These are phyloP conservation scores for Naematelia encephala DNA, from an alignment of 768 basidiomycete species.

Conservation along the genomic window DNA sequence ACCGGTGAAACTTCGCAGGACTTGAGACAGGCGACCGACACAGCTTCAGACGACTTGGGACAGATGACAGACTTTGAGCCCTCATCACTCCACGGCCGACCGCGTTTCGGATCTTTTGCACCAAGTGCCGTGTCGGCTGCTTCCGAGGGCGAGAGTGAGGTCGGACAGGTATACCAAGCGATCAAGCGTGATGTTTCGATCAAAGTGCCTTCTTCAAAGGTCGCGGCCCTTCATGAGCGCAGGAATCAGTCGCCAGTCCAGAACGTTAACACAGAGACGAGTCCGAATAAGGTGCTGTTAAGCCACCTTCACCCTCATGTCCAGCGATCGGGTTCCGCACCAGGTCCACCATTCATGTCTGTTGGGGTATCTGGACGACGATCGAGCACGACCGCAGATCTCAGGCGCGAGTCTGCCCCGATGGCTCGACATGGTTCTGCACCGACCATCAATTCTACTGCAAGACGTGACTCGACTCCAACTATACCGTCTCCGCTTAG, in stretches of 20 bases:
- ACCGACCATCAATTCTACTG: conserved; percentile 1
- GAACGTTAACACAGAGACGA: neutral
- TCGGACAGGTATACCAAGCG: conserved; percentile 36
- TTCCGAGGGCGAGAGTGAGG: conserved; percentile 37
- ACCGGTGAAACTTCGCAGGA: neutral
- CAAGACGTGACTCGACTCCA: conserved; percentile 9
- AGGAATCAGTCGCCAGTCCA: neutral
- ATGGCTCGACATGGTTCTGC: neutral
- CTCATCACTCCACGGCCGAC: neutral
- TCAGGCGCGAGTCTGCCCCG: neutral
- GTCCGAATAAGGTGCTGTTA: neutral
- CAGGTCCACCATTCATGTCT: neutral
- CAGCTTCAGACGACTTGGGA: neutral
- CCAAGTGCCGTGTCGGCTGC: conserved; percentile 16
- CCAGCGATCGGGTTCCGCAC: neutral
- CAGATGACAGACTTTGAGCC: neutral
- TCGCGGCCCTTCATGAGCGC: neutral
- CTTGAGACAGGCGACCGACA: neutral
- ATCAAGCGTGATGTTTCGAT: conserved; percentile 35
- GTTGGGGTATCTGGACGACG: neutral
- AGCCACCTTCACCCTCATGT: neutral
- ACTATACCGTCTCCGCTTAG: conserved; percentile 19
- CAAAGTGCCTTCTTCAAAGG: conserved; percentile 16
- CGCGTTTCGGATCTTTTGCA: conserved; percentile 27
- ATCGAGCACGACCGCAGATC: neutral